Base-by-base conservation (phyloP, 345 rosid genomes). In the Passiflora organensis region DNA sequence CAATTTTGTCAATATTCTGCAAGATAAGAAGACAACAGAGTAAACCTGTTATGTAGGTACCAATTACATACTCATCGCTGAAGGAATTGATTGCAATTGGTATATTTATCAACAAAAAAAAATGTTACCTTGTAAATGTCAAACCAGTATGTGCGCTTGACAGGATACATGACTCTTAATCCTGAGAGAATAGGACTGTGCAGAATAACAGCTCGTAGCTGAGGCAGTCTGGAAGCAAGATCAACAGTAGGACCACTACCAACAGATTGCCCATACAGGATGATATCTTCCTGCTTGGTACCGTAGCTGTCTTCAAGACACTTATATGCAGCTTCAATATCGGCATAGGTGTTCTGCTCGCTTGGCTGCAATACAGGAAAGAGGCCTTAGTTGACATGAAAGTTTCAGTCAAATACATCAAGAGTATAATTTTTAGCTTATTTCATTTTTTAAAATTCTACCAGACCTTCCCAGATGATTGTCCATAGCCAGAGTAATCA, bases 131-230 rank as follows among this genome's bases (percentile, higher is more conserved):
- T 91, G 62, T 91, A 91, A 66, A 91, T 91, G 75, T 91, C 98
- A 48, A 91, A 91, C 90, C 96, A 88, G 62, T 86, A 88, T 42
- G 95, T 74, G 47, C 89, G 88, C 55, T 80, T 91, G 42, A 84
- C 89, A 18, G 98, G 85, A 70, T 91, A 91, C 98, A 91, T 86
- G 71, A 91, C 98, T 78, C 96, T 84, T 69, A 91, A 71, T 20
- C 98, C 96, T 21, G 96, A 88, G 18, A 91, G 82, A 68, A 91
- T 91, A 44, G 98, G 96, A 74, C 98, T 91, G 55, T 91, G 98
- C 53, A 91, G 82, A 66, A 88, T 84, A 56, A 87, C 88, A 75
- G 90, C 95, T 73, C 81, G 78, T 46, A 91, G 69, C n/a, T 66
- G 80, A 59, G 91, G 88, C 54, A 88, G 58, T 48, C 87, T 90